Base-by-base conservation (phyloP, 2,329 filamentous ascomycete genomes). In the Whalleya microplaca region DNA sequence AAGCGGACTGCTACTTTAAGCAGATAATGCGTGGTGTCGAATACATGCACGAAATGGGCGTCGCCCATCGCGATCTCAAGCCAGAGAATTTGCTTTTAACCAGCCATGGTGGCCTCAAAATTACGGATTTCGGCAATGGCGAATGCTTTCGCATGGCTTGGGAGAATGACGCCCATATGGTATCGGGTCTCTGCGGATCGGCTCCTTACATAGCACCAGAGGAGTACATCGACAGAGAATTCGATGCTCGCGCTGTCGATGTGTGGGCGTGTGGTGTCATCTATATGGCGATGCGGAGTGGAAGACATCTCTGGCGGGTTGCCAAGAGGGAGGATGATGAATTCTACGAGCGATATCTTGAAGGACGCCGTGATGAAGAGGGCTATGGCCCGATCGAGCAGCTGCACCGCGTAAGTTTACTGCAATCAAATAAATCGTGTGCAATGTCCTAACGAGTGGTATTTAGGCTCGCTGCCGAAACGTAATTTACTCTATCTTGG, bases 121-220 rank as follows among this genome's bases (percentile, higher is more conserved):
- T 99, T 63, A 98, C 95, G 23, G 95, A 99, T 73, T 99, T 99
- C 67, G 95, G 95, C 61, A 99, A 99, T 68, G 95, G 95, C 69
- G 95, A 99, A 75, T 99, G 95, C 75, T 99, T 99, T 83, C 89
- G 95, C 53, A 98, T 98, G 94, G 95, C 95, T 2, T 99, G 95
- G 95, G 95, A 99, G 75, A 95, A 92, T 51, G 93, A 98, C 73
- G 90, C 95, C 19, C 95, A 98, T 75, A 97, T 98, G 93, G 96
- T 96, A 2, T 94, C 92, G 41, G 95, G 95, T 43, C 86, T 99
- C 12, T 99, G 95, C 73, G 95, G 95, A 41, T 97, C 93, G 14
- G 95, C 94, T 20, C 95, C 95, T 0, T 99, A 99, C 71, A 99
- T 99, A 65, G 91, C 95, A 1, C 95, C 95, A 0, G 95, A 99